Evolutionary conservation across 1,139 yeast species (phyloP).

Genomic region (Citeromyces siamensis): DNA sequence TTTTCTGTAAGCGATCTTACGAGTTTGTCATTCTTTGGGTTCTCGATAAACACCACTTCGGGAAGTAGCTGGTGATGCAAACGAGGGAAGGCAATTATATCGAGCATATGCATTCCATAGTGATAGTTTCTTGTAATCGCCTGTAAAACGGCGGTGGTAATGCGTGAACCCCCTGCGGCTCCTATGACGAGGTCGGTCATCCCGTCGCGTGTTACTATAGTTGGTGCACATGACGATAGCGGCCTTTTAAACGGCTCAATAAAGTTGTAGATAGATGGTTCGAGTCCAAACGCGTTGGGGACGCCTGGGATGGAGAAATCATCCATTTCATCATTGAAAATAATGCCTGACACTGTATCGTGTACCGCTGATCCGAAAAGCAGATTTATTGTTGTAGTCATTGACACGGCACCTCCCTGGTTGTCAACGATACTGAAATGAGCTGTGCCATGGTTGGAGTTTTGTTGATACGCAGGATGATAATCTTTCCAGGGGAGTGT

Average conservation of each 20-base stretch:
- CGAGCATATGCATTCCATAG: conserved; percentile 44
- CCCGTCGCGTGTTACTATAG: conserved; percentile 45
- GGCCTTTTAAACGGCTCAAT: conserved; percentile 73
- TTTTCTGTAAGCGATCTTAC: conserved; percentile 11
- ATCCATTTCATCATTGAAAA: conserved; percentile 89
- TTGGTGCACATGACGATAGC: conserved; percentile 72
- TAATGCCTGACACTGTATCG: conserved; percentile 71
- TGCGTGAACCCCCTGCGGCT: conserved; percentile 91
- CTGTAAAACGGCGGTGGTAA: conserved; percentile 75
- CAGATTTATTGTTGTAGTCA: conserved; percentile 88
- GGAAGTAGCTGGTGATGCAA: conserved; percentile 87
- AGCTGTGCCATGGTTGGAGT: conserved; percentile 80
- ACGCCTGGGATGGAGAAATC: conserved; percentile 71
- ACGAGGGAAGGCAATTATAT: conserved; percentile 67
- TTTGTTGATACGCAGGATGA: conserved; percentile 62
- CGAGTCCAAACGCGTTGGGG: conserved; percentile 66
- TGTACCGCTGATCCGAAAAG: conserved; percentile 74
- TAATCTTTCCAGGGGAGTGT: conserved; percentile 66
- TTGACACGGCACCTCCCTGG: conserved; percentile 56
- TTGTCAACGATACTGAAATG: conserved; percentile 71
- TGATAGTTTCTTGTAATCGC: conserved; percentile 59
- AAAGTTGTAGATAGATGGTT: conserved; percentile 72
- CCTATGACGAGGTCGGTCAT: conserved; percentile 63
- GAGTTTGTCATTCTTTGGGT: conserved; percentile 14
- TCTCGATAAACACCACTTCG: conserved; percentile 50